Evolutionary conservation across 2,329 filamentous ascomycete genomes (phyloP), one percentile per base, ranked within the genome.

Genomic region (Penicillium sp.): DNA sequence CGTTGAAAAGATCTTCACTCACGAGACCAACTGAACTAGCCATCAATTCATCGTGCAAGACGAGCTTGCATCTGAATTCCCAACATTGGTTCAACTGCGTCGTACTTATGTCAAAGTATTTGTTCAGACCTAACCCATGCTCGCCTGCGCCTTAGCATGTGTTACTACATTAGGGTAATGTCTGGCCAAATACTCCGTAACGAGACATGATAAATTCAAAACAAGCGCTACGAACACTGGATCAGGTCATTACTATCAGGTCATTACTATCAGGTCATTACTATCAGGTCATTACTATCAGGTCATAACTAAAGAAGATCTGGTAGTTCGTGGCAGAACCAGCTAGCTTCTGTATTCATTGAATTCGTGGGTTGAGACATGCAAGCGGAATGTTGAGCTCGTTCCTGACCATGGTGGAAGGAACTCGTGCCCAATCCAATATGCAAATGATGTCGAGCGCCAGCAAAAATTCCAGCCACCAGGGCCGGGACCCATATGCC

Each of bases 381-480:
- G 37, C 3, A 13, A 37, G 13, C n/a, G 11, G 40, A 8, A 4
- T 13, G 25, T 38, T 22, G 55, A 46, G 38, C 45, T 64, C 38
- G 45, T 62, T 62, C 64, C 58, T 65, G 60, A 30, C 43, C 58
- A 43, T 42, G 38, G 45, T 53, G 26, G 52, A 59, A 26, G 52
- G 58, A 19, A 54, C 56, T 61, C 60, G 60, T 67, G 67, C 67
- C 67, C 65, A 65, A 68, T 22, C 60, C 55, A 45, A 53, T 52
- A 62, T 67, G 61, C 55, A 43, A 62, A 65, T 68, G 61, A 68
- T 67, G 52, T 64, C 64, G 59, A 62, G 55, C 56, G 51, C 58
- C 55, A 62, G 54, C 43, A 53, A 53, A 53, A 57, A 48, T 28
- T 40, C 53, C 59, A 33, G 53, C 43, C 43, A 53, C 58, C 55